These are phyloP conservation scores for Neurospora hispaniola DNA, from an alignment of 495 filamentous ascomycete genomes.

Conservation along the genomic window DNA sequence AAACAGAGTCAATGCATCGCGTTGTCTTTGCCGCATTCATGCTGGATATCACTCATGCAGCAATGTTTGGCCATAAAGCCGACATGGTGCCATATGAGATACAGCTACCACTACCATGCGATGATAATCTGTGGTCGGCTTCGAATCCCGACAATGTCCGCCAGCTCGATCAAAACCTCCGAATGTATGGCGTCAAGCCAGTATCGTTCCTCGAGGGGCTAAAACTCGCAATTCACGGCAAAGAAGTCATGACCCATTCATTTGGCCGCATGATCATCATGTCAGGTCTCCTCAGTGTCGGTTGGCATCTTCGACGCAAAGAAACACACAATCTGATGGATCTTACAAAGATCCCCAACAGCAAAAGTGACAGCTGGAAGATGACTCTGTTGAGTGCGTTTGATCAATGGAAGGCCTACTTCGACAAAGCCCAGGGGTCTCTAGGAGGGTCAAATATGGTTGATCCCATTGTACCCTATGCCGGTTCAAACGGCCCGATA, in stretches of 20 bases:
- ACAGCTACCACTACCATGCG: constrained; percentile 84
- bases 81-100: constrained; percentile 97
- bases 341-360: constrained; percentile 54
- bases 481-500: constrained; percentile 61
- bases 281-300: constrained; percentile 84
- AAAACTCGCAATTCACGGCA: constrained; percentile 78
- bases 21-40: constrained; percentile 94
- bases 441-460: constrained; percentile 29
- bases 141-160: constrained; percentile 77
- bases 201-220: constrained; percentile 84
- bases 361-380: constrained; percentile 82
- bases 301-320: constrained; percentile 92
- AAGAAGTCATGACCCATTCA: constrained; percentile 79
- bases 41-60: constrained; percentile 86
- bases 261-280: constrained; percentile 93
- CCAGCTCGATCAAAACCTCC: constrained; percentile 68
- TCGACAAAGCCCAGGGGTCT: constrained; percentile 58
- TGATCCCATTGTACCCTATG: constrained; percentile 26
- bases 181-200: constrained; percentile 73
- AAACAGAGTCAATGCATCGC: constrained; percentile 81
- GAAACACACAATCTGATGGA: constrained; percentile 85
- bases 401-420: constrained; percentile 89
- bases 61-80: constrained; percentile 93
- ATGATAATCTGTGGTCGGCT: constrained; percentile 88
- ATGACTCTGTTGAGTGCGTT: constrained; percentile 75